phyloP scores from a whole-genome alignment of 441 rosid genomes.

The Bocquillonia castaneifolia region DNA sequence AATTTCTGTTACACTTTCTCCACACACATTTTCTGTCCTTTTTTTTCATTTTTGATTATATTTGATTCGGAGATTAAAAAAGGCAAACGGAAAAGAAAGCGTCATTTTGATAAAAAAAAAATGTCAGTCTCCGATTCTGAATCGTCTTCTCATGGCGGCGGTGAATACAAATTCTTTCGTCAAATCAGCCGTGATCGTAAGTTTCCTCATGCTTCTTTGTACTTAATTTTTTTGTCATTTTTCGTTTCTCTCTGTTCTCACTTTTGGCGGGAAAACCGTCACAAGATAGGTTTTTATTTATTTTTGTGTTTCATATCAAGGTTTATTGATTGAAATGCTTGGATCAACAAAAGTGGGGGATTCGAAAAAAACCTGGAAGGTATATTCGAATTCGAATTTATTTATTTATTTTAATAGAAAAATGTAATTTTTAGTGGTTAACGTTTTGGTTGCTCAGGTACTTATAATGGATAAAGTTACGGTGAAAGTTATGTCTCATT shows the following conservation, averaged over 20 bases:
- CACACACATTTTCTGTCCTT: background rate
- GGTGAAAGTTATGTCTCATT: conserved; percentile 81
- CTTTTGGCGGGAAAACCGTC: conserved; percentile 10
- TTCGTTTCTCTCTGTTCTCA: background rate
- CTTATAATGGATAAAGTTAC: conserved; percentile 94
- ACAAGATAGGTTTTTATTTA: background rate
- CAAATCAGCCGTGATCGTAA: conserved; percentile 73
- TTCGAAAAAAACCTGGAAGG: conserved; percentile 82
- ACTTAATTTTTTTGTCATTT: background rate
- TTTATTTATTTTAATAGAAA: too few species aligned
- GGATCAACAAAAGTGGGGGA: conserved; percentile 67
- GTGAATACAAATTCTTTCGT: conserved; percentile 68
- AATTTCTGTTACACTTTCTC: background rate
- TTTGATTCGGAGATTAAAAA: background rate
- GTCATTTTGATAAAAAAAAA: background rate
- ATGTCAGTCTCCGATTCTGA: conserved; percentile 83
- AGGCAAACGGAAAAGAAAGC: background rate
- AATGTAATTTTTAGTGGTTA: too few species aligned
- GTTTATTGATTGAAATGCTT: conserved; percentile 79
- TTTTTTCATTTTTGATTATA: background rate
- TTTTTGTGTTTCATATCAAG: conserved; percentile 27
- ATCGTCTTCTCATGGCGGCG: conserved; percentile 40
- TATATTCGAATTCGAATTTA: too few species aligned
- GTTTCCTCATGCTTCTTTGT: too few species aligned
- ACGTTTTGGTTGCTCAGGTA: conserved; percentile 39